phyloP scores from a whole-genome alignment of 2,329 filamentous ascomycete genomes.

The Colletotrichum zoysiae region DNA sequence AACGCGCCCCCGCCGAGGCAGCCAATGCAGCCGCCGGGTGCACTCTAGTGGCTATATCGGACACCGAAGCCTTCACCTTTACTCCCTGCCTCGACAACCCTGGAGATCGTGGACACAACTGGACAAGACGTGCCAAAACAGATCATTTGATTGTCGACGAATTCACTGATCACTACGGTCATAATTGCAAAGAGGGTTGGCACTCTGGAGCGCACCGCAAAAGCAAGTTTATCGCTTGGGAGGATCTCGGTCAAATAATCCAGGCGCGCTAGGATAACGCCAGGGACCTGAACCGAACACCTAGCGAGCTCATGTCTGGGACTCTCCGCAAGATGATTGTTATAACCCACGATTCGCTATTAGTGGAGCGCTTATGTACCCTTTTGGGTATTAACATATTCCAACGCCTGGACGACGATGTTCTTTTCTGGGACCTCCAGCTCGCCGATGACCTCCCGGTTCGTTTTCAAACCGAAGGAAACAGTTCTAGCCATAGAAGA shows the following conservation, averaged over 20 bases:
- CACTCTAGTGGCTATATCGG: no score
- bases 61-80: no score
- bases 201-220: no score
- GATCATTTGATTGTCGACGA: no score
- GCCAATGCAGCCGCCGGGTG: no score
- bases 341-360: neutral
- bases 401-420: neutral
- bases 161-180: no score
- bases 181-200: no score
- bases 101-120: no score
- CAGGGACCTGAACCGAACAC: neutral
- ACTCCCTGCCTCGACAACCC: no score
- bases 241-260: neutral
- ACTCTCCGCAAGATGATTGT: neutral
- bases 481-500: neutral
- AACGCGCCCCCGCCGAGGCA: no score
- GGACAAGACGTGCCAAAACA: no score
- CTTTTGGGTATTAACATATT: neutral
- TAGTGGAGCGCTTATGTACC: neutral
- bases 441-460: neutral
- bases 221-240: no score
- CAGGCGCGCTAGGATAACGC: neutral
- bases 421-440: neutral
- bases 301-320: neutral
- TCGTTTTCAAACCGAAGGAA: neutral